Percentiles rank a stretch among this genome's conserved stretches.
Evolutionary conservation across 2,329 filamentous ascomycete species (phyloP).

Genomic region (Biscogniauxia mediterranea): DNA sequence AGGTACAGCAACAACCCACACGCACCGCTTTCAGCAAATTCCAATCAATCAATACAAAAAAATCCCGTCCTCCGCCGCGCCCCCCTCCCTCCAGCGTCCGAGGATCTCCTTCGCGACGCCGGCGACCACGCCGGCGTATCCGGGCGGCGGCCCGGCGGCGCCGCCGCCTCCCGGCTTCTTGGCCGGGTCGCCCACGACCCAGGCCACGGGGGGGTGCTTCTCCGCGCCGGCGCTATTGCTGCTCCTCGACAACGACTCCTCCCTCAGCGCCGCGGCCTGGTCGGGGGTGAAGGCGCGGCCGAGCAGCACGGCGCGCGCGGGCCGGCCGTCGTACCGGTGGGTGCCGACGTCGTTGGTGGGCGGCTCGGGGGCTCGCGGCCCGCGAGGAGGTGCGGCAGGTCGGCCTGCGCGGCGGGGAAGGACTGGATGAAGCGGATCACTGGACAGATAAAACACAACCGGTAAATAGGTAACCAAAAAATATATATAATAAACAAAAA

Average conservation of each 20-base stretch:
- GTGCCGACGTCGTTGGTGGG: constrained; percentile 16
- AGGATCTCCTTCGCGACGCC: not conserved
- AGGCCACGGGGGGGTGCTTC: constrained; percentile 1
- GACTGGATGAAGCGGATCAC: constrained; percentile 19
- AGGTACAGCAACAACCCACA: not conserved
- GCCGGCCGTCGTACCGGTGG: not conserved
- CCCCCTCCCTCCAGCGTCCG: constrained; percentile 7
- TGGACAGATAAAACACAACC: no score
- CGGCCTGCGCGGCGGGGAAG: constrained; percentile 5
- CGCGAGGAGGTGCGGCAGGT: constrained; percentile 15
- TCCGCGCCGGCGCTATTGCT: not conserved
- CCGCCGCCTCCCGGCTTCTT: not conserved
- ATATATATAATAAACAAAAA: no score
- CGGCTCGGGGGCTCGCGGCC: constrained; percentile 5
- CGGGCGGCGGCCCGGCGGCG: constrained; percentile 2
- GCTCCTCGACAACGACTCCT: not conserved
- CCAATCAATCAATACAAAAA: constrained; percentile 13
- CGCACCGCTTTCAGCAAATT: no score
- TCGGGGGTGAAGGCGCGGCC: constrained; percentile 16
- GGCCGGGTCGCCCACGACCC: constrained; percentile 9
- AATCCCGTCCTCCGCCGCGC: not conserved
- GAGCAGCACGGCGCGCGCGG: constrained; percentile 13
- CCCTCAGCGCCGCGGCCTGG: constrained; percentile 11
- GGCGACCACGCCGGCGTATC: constrained; percentile 1
- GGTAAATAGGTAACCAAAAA: no score